Evolutionary conservation across 768 basidiomycete genomes (phyloP).

Genomic region (Gyrodon lividus): DNA sequence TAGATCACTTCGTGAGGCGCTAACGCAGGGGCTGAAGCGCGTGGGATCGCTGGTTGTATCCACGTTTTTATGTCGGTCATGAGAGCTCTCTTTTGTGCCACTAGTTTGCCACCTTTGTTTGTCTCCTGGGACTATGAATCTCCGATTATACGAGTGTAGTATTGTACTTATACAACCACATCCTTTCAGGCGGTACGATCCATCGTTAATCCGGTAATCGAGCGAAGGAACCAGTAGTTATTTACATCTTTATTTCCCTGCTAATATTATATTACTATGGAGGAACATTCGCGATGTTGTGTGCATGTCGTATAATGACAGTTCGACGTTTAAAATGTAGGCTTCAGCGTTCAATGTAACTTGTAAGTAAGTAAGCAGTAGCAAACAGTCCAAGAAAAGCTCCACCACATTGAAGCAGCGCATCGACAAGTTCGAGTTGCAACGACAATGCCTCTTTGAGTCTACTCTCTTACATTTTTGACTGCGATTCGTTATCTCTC

Average conservation of each 20-base stretch:
- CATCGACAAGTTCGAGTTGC: conserved; percentile 3
- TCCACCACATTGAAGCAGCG: conserved; percentile 18
- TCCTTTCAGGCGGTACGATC: conserved; percentile 1
- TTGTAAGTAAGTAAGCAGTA: conserved; percentile 27
- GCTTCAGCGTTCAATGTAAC: too few species aligned
- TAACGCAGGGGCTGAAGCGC: conserved; percentile 25
- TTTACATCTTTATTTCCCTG: conserved; percentile 24
- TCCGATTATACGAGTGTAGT: conserved; percentile 21
- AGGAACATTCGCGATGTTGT: too few species aligned
- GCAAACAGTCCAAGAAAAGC: conserved; percentile 26
- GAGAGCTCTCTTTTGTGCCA: conserved; percentile 11
- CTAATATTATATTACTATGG: not conserved
- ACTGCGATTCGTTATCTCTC: conserved; percentile 15
- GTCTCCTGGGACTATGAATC: conserved; percentile 26
- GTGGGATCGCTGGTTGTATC: conserved; percentile 31
- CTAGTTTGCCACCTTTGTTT: conserved; percentile 8
- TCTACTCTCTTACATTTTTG: conserved; percentile 2
- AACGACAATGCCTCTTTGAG: conserved; percentile 31
- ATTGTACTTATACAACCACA: conserved; percentile 18
- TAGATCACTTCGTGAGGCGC: conserved; percentile 23
- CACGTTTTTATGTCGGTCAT: conserved; percentile 29
- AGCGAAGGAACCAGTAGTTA: conserved; percentile 17
- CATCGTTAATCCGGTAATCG: conserved; percentile 11
- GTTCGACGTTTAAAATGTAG: too few species aligned
- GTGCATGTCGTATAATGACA: too few species aligned